A percentile compares a stretch with the other conserved stretches of the same genome.
Conservation (phyloP, 345 rosid genomes). For the Arabis alpina region DNA sequence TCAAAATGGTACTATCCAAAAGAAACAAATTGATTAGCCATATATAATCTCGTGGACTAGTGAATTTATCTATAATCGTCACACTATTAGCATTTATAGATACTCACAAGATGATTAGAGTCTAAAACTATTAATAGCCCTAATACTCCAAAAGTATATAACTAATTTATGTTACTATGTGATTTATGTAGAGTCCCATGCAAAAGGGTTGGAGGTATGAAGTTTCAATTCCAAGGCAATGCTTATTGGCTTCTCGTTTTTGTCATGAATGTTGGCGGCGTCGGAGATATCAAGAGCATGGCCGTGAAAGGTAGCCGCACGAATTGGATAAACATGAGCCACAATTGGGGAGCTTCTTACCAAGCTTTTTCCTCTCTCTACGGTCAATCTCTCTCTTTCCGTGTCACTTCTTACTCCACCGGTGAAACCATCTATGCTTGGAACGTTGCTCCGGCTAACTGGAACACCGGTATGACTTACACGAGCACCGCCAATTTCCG, state of each 20-base stretch:
- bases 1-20: background rate
- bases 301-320: conserved; percentile 77
- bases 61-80: background rate
- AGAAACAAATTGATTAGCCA: background rate
- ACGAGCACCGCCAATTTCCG: conserved; percentile 37
- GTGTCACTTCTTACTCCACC: conserved; percentile 61
- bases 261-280: conserved; percentile 72
- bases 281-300: conserved; percentile 64
- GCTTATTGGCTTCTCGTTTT: conserved; percentile 62
- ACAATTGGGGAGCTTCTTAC: conserved; percentile 92
- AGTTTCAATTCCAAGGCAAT: conserved; percentile 66
- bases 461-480: conserved; percentile 42
- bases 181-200: conserved; percentile 65
- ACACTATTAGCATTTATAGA: background rate
- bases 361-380: conserved; percentile 78
- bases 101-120: background rate
- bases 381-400: conserved; percentile 82
- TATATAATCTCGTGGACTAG: background rate
- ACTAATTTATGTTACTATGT: conserved; percentile 1
- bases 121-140: background rate
- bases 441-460: conserved; percentile 46
- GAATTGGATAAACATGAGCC: conserved; percentile 86
- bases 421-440: conserved; percentile 41
- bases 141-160: background rate
- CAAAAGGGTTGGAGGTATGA: conserved; percentile 72